Evolutionary conservation across 2,329 filamentous ascomycete species (phyloP), one percentile per base, ranked within the genome.

Genomic region (Aureobasidium zeae): DNA sequence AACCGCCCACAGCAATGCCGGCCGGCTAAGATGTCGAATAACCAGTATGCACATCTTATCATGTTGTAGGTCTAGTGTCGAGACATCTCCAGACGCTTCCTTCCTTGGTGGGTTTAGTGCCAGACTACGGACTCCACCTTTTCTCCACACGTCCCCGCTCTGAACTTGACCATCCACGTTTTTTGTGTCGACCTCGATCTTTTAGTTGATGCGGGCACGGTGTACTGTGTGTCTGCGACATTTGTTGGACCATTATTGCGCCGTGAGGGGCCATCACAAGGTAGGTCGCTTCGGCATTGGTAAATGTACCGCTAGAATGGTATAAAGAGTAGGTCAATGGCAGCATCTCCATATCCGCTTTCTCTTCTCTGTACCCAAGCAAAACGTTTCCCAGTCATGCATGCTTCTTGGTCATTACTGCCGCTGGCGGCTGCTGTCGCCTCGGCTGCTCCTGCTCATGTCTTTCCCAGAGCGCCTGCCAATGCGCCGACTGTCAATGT

Each of bases 401-500:
- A 43, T 43, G 19, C 26, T 20, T 26, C 30, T 22, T 43, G 39
- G 39, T 43, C 39, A 7, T 34, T 43, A 17, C 21, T 43, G 16
- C 31, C 39, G 16, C 39, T 43, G 22, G 20, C 25, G 16, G 30
- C 31, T 13, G 33, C 39, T 43, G 30, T 32, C 17, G 39, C 31
- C 30, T 33, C 39, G 6, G 45, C 45, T 12, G 45, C 37, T 15
- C 37, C 45, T 15, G 20, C 26, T 30, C 10, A 11, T 9, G 6
- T 41, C 12, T 5, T 20, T 4, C 29, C 37, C 20, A 19, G 44
- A 17, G 42, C 43, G 34, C 37, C 48, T 12, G 17, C 8, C 9
- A 30, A 17, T 16, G 48, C 44, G 25, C 65, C 65, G 3, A 60
- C 53, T 1, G 66, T 56, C 12, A 53, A 49, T 1, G 47, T 66